phyloP scores from a whole-genome alignment of 805 yeast species.

The Saturnispora gosingensis region DNA sequence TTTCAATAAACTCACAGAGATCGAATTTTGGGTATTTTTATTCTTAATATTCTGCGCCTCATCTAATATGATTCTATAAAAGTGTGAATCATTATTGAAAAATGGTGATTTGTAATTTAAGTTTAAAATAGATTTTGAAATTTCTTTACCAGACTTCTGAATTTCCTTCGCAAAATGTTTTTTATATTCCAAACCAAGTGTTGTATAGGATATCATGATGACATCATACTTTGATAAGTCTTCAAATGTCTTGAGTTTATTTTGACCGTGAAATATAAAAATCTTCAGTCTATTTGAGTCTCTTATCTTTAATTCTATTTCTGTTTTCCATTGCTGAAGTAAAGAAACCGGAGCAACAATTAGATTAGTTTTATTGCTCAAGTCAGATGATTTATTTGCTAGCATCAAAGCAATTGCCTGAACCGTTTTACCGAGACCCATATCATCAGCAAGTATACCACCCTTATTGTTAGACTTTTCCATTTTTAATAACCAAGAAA shows the following conservation, averaged over 20 bases:
- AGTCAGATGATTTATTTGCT: slow-evolving; percentile 28
- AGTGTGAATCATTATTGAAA: slow-evolving; percentile 39
- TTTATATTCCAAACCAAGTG: slow-evolving; percentile 68
- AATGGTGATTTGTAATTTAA: slow-evolving; percentile 55
- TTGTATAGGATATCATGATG: slow-evolving; percentile 71
- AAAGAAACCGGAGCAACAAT: slow-evolving; percentile 90
- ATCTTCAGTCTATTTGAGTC: slow-evolving; percentile 34
- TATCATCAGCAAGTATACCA: slow-evolving; percentile 71
- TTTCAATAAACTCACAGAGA: slow-evolving; percentile 34
- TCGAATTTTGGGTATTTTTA: slow-evolving; percentile 38
- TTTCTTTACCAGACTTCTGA: slow-evolving; percentile 22
- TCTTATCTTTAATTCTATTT: slow-evolving; percentile 55
- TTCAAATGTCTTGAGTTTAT: slow-evolving; percentile 33
- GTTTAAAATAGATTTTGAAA: slow-evolving; percentile 32
- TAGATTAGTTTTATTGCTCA: slow-evolving; percentile 44
- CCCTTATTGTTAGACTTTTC: slow-evolving; percentile 55
- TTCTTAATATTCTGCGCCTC: slow-evolving; percentile 51
- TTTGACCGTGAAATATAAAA: slow-evolving; percentile 52
- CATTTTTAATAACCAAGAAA: slow-evolving; percentile 68
- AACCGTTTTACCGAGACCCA: slow-evolving; percentile 75
- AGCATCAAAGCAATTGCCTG: slow-evolving; percentile 57
- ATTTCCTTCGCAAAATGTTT: slow-evolving; percentile 43
- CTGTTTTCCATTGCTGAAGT: slow-evolving; percentile 78
- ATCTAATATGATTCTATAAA: slow-evolving; percentile 43
- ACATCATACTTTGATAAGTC: slow-evolving; percentile 54